phyloP scores from a whole-genome alignment of 139 green algal species.

The Chlorella vulgaris region DNA sequence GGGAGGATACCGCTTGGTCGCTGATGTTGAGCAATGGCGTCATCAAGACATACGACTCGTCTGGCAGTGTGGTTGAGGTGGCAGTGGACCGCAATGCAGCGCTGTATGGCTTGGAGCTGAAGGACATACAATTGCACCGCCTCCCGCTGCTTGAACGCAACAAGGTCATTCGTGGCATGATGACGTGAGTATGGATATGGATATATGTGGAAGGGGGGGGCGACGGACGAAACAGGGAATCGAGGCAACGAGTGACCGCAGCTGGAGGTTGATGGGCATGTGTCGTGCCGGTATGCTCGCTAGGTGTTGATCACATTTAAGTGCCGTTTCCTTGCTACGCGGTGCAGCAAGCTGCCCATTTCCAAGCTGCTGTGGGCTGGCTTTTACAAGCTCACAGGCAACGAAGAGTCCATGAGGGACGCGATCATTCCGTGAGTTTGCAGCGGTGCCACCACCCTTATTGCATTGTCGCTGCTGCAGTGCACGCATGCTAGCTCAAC shows the following conservation, averaged over 20 bases:
- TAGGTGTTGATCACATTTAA: not conserved
- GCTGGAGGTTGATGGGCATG: too few species aligned
- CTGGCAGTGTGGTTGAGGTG: not conserved
- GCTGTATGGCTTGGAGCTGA: conserved; percentile 25
- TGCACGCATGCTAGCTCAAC: not conserved
- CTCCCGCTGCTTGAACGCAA: conserved; percentile 43
- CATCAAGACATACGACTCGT: conserved; percentile 29
- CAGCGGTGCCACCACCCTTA: not conserved
- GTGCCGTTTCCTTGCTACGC: not conserved
- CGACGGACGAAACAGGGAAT: not conserved
- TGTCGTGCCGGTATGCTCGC: too few species aligned
- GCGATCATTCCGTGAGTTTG: conserved; percentile 40
- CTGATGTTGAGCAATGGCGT: conserved; percentile 44
- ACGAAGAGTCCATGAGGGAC: conserved; percentile 41
- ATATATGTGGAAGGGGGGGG: not conserved
- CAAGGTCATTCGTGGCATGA: conserved; percentile 39
- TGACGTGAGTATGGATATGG: not conserved
- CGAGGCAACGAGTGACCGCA: too few species aligned
- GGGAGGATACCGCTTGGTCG: conserved; percentile 37
- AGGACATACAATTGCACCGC: conserved; percentile 37
- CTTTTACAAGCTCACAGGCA: conserved; percentile 37
- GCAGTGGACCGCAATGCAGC: conserved; percentile 36
- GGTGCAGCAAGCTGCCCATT: conserved; percentile 29
- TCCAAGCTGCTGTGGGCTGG: conserved; percentile 22
- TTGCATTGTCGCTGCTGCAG: too few species aligned